Conservation (phyloP, 2,329 filamentous ascomycete species). For the Colletotrichum truncatum region DNA sequence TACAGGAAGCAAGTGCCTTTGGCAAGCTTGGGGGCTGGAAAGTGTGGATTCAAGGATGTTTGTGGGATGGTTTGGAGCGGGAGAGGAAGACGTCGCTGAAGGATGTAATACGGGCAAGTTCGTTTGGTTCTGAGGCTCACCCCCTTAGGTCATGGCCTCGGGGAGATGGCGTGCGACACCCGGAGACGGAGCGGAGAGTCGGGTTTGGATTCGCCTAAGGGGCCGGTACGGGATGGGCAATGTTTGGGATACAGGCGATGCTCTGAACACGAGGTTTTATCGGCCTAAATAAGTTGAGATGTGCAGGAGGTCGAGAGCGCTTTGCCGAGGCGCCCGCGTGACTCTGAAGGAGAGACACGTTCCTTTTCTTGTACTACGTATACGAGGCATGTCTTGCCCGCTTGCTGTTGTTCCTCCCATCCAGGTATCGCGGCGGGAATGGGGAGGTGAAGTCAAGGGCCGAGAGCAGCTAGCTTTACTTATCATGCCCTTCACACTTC, state of each 20-base stretch:
- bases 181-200: conserved; percentile 8
- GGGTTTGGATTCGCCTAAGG: not conserved
- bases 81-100: not conserved
- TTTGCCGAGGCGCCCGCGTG: too few relatives aligned
- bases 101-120: too few relatives aligned
- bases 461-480: too few relatives aligned
- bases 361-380: too few relatives aligned
- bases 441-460: too few relatives aligned
- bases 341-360: too few relatives aligned
- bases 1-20: not conserved
- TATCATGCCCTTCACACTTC: too few relatives aligned
- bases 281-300: not conserved
- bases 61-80: not conserved
- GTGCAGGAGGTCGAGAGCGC: not conserved
- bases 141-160: too few relatives aligned
- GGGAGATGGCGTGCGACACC: not conserved
- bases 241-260: not conserved
- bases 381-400: too few relatives aligned
- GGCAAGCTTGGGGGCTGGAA: not conserved
- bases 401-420: too few relatives aligned
- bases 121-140: too few relatives aligned
- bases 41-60: not conserved
- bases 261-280: conserved; percentile 13
- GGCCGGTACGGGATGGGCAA: not conserved
- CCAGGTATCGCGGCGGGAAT: too few relatives aligned